A percentile compares a stretch with the other conserved stretches of the same genome.
These are phyloP conservation scores for Ananas comosus DNA, from an alignment of 176 grass and related monocot genomes.

Conservation along the genomic window DNA sequence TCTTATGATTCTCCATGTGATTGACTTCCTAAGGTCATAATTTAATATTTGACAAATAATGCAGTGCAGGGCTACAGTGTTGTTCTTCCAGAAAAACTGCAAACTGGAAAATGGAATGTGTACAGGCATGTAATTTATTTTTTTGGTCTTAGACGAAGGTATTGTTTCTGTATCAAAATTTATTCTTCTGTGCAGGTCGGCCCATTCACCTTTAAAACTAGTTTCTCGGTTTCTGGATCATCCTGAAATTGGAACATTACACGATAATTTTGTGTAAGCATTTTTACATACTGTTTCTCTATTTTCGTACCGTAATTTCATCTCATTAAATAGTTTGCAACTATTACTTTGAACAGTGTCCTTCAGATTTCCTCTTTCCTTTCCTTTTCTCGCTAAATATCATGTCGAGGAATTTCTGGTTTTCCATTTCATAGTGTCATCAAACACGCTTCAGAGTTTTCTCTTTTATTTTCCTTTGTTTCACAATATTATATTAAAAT, in stretches of 20 bases:
- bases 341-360: no score
- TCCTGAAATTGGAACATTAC: conserved; percentile 65
- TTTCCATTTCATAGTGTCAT: neutral
- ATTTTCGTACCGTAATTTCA: neutral
- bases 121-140: conserved; percentile 48
- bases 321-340: neutral
- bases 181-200: conserved; percentile 38
- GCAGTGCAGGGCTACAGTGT: conserved; percentile 81
- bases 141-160: neutral
- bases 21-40: neutral
- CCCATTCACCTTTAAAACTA: conserved; percentile 47
- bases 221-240: conserved; percentile 30
- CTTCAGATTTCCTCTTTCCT: neutral
- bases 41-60: conserved; percentile 12
- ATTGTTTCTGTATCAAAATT: neutral
- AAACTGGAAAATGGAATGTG: conserved; percentile 95
- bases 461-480: neutral
- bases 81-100: conserved; percentile 87
- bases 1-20: conserved; percentile 1
- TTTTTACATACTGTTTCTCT: conserved; percentile 5
- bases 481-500: neutral
- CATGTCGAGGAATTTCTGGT: neutral
- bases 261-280: conserved; percentile 87
- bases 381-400: neutral
- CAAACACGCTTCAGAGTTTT: neutral